Evolutionary conservation across 352 stramenopile species (phyloP).

Genomic region (Pythium folliculosum): DNA sequence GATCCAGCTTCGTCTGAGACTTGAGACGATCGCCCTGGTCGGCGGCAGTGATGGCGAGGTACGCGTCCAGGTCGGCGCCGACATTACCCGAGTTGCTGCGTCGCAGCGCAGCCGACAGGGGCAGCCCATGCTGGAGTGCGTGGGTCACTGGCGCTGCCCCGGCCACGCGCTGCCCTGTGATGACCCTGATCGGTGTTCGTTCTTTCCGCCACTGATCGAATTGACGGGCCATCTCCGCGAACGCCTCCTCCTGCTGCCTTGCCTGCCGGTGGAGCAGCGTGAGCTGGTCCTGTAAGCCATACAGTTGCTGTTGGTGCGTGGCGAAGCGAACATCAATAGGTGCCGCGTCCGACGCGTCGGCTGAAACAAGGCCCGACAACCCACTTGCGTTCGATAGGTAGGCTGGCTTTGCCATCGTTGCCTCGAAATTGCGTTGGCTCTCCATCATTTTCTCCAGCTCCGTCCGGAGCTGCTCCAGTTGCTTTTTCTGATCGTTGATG

Average conservation of each 20-base stretch:
- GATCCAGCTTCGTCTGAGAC: conserved; percentile 65
- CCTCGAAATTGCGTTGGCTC: conserved; percentile 46
- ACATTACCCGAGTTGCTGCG: conserved; percentile 17
- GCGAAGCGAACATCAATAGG: conserved; percentile 20
- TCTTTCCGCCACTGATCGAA: conserved; percentile 42
- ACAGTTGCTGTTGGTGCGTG: conserved; percentile 30
- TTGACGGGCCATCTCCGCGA: conserved; percentile 43
- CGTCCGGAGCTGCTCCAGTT: conserved; percentile 39
- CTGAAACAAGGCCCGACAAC: not conserved
- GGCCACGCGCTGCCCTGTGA: conserved; percentile 37
- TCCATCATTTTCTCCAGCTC: conserved; percentile 47
- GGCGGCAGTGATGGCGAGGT: conserved; percentile 23
- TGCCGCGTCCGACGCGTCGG: not conserved
- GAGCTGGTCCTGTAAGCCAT: conserved; percentile 38
- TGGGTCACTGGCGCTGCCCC: not conserved
- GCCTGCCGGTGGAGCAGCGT: conserved; percentile 40
- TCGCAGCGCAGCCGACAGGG: conserved; percentile 14
- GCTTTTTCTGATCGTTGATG: conserved; percentile 42
- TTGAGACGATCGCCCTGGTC: conserved; percentile 39
- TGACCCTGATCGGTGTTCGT: conserved; percentile 23
- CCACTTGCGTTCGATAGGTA: conserved; percentile 1
- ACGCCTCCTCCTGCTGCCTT: conserved; percentile 38
- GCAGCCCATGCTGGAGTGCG: conserved; percentile 13
- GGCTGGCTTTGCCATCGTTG: conserved; percentile 1
- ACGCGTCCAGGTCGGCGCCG: conserved; percentile 23